These are phyloP conservation scores for Coniochaeta sp. DNA, from an alignment of 2,329 filamentous ascomycete species.

Conservation along the genomic window DNA sequence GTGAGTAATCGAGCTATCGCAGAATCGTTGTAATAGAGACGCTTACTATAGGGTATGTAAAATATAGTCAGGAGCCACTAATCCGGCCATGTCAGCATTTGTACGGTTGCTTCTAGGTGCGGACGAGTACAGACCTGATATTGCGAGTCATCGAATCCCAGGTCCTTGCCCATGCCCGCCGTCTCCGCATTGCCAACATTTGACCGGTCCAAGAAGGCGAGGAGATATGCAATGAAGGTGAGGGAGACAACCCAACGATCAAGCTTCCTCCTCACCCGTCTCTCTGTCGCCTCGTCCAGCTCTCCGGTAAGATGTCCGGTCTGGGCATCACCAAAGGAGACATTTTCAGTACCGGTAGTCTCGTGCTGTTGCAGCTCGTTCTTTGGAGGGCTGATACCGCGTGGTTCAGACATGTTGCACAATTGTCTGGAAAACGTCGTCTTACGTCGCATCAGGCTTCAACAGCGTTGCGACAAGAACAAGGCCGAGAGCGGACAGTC, in stretches of 20 bases:
- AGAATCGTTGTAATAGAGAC: background rate
- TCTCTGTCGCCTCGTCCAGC: conserved; percentile 23
- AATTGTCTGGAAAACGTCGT: background rate
- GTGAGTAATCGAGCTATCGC: background rate
- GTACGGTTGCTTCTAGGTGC: conserved; percentile 5
- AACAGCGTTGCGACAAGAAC: too few relatives aligned
- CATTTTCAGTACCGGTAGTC: background rate
- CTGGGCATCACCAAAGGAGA: background rate
- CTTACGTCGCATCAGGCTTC: too few relatives aligned
- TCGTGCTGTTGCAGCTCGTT: background rate
- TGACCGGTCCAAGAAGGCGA: conserved; percentile 29
- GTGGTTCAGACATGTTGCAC: background rate
- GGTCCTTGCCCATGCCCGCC: conserved; percentile 27
- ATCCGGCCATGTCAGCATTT: background rate
- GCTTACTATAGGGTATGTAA: conserved; percentile 34
- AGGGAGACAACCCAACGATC: conserved; percentile 24
- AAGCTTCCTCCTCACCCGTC: conserved; percentile 25
- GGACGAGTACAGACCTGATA: conserved; percentile 24
- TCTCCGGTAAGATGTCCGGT: background rate
- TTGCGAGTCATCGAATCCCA: conserved; percentile 27
- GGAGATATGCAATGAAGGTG: conserved; percentile 23
- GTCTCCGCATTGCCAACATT: conserved; percentile 32
- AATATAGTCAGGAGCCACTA: conserved; percentile 37
- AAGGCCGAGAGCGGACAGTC: too few relatives aligned
- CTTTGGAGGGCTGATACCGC: background rate